phyloP scores from a whole-genome alignment of 768 basidiomycete species.

The Serpula lacrymans region DNA sequence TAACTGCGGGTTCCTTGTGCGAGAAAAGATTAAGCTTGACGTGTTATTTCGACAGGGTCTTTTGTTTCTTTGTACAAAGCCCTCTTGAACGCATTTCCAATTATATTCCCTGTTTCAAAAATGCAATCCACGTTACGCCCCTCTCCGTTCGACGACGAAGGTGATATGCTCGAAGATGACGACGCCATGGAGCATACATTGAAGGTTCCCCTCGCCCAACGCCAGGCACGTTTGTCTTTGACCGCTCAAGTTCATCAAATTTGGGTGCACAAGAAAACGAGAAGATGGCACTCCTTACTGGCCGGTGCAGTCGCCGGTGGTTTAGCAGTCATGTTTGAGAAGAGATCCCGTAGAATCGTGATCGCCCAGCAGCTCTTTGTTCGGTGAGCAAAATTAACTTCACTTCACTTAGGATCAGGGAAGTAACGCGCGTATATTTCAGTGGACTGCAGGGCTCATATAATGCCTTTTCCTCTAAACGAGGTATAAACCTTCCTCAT shows the following conservation, averaged over 20 bases:
- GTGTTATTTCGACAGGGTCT: constrained; percentile 43
- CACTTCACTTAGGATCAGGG: no score
- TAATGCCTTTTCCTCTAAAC: constrained; percentile 69
- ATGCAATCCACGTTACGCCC: constrained; percentile 16
- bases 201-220: constrained; percentile 20
- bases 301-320: constrained; percentile 78
- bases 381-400: constrained; percentile 55
- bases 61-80: constrained; percentile 80
- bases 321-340: constrained; percentile 76
- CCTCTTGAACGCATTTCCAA: constrained; percentile 73
- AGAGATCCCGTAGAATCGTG: constrained; percentile 52
- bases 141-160: constrained; percentile 30
- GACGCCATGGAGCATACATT: constrained; percentile 8
- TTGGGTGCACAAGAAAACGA: constrained; percentile 63
- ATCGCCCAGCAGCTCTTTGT: constrained; percentile 91
- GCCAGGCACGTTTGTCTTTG: constrained; percentile 54
- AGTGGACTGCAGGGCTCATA: constrained; percentile 91
- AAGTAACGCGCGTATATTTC: neutral
- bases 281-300: constrained; percentile 74
- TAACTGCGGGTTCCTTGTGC: no score
- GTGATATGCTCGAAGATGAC: constrained; percentile 17
- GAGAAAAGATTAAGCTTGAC: neutral
- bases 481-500: constrained; percentile 70
- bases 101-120: constrained; percentile 54
- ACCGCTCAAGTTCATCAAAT: constrained; percentile 60